phyloP scores from a whole-genome alignment of 345 rosid genomes.

The Rhizophora mangle region DNA sequence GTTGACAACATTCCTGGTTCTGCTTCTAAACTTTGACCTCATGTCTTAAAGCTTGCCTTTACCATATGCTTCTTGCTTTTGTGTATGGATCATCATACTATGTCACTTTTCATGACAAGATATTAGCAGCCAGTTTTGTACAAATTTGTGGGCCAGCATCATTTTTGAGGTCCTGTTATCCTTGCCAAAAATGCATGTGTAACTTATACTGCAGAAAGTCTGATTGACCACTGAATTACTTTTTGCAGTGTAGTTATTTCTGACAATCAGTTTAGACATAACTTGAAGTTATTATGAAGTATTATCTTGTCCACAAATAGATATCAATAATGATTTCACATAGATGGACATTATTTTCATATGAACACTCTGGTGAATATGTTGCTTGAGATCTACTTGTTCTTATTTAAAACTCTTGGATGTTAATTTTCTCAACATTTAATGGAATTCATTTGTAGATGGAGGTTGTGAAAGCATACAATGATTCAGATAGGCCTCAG shows the following conservation, averaged over 20 bases:
- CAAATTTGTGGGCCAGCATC: not conserved
- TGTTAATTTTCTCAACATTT: constrained; percentile 1
- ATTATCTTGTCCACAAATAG: too few species aligned
- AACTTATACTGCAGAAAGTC: too few species aligned
- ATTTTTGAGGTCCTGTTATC: not conserved
- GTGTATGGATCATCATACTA: not conserved
- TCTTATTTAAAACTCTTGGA: not conserved
- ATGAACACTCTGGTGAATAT: not conserved
- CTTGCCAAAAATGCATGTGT: too few species aligned
- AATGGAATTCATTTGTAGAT: constrained; percentile 41
- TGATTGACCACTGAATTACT: too few species aligned
- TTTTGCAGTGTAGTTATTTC: too few species aligned
- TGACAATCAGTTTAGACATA: too few species aligned
- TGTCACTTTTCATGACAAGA: not conserved
- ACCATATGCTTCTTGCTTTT: not conserved
- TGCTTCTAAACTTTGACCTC: not conserved
- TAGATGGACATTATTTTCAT: too few species aligned
- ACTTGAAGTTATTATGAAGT: too few species aligned
- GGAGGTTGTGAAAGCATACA: constrained; percentile 80
- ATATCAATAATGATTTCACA: too few species aligned
- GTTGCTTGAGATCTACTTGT: not conserved
- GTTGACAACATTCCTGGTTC: not conserved
- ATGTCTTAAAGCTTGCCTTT: not conserved
- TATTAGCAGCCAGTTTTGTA: not conserved
- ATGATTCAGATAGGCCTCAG: constrained; percentile 75